Base-by-base conservation (phyloP, 164 flowering plant genomes). In the Piper longum region DNA sequence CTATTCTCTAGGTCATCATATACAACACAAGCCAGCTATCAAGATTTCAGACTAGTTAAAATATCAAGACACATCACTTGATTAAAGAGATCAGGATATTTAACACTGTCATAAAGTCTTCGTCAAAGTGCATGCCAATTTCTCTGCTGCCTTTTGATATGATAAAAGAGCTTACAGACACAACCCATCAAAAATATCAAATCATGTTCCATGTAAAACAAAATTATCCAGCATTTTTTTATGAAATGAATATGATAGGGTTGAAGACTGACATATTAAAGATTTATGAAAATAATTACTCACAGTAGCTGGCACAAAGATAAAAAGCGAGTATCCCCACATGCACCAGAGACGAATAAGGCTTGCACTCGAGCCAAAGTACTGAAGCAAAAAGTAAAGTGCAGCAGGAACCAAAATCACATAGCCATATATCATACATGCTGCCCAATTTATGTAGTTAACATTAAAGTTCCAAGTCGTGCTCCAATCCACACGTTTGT, bases 321-420 rank as follows among this genome's bases (percentile, higher is more conserved):
- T 67, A 77, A 79, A 83, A 73, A 95, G 96, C 62, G 99, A 95
- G 73, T 95, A 95, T 65, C 99, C 99, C 98, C 99, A 95, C 87
- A 95, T 70, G 83, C 98, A 95, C 98, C 96, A 95, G 59, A 95
- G 81, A 62, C 82, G 80, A 54, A 87, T 68, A 61, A 95, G 88
- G 71, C 84, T 86, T 64, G 82, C 64, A 69, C 65, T 85, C 61
- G 86, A 76, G 61, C 96, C 99, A 75, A 89, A 59, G 74, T 91
- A 95, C 69, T 76, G 93, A 68, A 95, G 87, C 77, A 85, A 73
- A 72, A 95, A 91, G 78, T 82, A 95, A 71, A 82, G 89, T 67
- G 80, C 96, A 75, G 81, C 16, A n/a, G 99, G 99, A 63, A 89
- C 93, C 64, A 86, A 60, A 36, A 85, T 65, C 8, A 84, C 76